Conservation (phyloP, 148 eudicot species). For the Spergularia bocconei region DNA sequence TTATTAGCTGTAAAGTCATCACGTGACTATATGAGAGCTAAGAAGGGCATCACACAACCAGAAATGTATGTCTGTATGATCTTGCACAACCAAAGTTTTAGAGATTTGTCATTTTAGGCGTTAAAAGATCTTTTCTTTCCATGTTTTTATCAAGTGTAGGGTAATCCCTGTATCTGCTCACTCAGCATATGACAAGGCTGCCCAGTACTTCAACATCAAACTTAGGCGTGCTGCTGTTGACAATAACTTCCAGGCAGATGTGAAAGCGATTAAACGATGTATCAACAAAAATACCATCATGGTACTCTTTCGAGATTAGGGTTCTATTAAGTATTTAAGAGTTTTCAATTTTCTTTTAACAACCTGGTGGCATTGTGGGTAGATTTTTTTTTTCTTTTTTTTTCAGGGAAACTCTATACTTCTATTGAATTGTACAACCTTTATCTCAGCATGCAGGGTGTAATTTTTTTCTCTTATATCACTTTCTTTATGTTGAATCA, state of each 20-base stretch:
- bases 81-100: not conserved
- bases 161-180: constrained; percentile 94
- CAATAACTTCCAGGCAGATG: constrained; percentile 72
- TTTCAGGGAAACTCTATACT: not conserved
- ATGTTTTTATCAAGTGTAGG: constrained; percentile 43
- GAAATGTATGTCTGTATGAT: constrained; percentile 60
- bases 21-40: constrained; percentile 91
- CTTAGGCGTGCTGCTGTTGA: constrained; percentile 89
- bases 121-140: constrained; percentile 20
- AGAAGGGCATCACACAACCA: constrained; percentile 69
- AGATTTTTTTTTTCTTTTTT: too few relatives aligned
- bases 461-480: constrained; percentile 1
- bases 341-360: not conserved
- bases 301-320: constrained; percentile 40
- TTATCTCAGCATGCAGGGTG: not conserved
- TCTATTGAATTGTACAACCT: not conserved
- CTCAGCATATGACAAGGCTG: constrained; percentile 99
- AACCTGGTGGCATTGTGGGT: constrained; percentile 13
- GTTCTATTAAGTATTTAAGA: not conserved
- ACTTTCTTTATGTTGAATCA: constrained; percentile 11
- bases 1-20: constrained; percentile 85
- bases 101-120: not conserved
- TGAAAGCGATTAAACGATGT: constrained; percentile 61
- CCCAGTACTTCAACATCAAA: constrained; percentile 88
- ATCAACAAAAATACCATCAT: constrained; percentile 79